Evolutionary conservation across 2,329 filamentous ascomycete genomes (phyloP), one percentile per base, ranked within the genome.

Genomic region (Aspergillus sp.): DNA sequence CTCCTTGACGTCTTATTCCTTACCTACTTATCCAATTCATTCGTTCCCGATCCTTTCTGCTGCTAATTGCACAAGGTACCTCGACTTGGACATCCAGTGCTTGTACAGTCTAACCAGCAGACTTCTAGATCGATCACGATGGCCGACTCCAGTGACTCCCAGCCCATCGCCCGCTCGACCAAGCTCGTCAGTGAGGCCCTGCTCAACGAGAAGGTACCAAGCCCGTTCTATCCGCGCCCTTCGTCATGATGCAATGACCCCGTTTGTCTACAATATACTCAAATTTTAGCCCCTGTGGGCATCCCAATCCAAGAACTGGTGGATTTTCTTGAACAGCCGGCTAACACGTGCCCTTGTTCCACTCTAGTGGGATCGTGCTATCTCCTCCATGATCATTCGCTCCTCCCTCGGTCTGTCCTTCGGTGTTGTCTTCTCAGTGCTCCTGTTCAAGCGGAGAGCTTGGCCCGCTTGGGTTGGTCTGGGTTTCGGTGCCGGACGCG

Each of bases 341-440:
- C 62, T 64, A 64, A 64, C 49, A 55, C 48, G 60, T 43, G 56
- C 59, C 47, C 48, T 56, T 57, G 45, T 45, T 55, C 30, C 32
- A 56, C 24, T 48, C 18, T 67, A 99, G 95, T 99, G 95, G 95
- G 95, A 99, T 77, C 93, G 90, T 81, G 97, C 95, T 80, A 88
- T 99, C 68, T 98, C 95, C 68, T 97, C 96, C 73, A 86, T 97
- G 78, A 86, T 99, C 74, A 96, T 99, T 83, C 93, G 96, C 79
- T 98, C 93, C 65, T 89, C 90, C 56, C 89, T 99, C 77, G 95
- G 95, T 72, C 89, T 98, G 74, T 91, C 90, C 68, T 99, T 99
- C 80, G 95, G 95, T 74, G 89, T 99, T 76, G 91, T 99, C 79
- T 98, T 99, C 83, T 98, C 95, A 61, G 93, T 99, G 61, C 89